Evolutionary conservation across 768 basidiomycete species (phyloP).

Genomic region (Rhodotorula paludigena): DNA sequence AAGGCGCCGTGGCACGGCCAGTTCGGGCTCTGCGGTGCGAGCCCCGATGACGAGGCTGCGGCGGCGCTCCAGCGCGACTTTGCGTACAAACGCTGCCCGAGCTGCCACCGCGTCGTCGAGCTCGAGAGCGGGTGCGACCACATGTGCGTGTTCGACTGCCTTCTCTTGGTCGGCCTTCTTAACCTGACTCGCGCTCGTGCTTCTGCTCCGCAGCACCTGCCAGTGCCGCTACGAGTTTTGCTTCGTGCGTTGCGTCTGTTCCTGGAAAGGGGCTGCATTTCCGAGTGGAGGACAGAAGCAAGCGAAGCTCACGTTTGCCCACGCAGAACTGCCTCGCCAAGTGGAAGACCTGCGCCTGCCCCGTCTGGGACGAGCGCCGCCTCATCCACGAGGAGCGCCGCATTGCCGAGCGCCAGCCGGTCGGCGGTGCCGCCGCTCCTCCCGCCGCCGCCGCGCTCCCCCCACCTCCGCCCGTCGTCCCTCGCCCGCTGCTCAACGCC

Average conservation of each 20-base stretch:
- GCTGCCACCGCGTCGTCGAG: constrained; percentile 58
- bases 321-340: constrained; percentile 57
- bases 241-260: no score
- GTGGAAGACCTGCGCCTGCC: constrained; percentile 63
- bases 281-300: no score
- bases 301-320: no score
- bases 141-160: constrained; percentile 45
- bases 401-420: no score
- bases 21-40: constrained; percentile 37
- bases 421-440: no score
- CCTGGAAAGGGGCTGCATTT: no score
- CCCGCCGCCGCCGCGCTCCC: no score
- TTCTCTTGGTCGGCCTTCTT: background rate
- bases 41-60: constrained; percentile 51
- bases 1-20: constrained; percentile 15
- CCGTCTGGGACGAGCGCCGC: constrained; percentile 60
- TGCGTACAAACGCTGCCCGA: constrained; percentile 63
- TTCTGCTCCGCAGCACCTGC: constrained; percentile 49
- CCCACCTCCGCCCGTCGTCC: no score
- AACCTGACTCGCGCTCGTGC: background rate
- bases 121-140: constrained; percentile 60
- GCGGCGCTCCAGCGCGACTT: constrained; percentile 52
- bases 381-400: no score
- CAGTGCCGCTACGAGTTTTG: constrained; percentile 57
- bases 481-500: no score